phyloP scores from a whole-genome alignment of 768 basidiomycete genomes.

The Filobasidium wieringae region DNA sequence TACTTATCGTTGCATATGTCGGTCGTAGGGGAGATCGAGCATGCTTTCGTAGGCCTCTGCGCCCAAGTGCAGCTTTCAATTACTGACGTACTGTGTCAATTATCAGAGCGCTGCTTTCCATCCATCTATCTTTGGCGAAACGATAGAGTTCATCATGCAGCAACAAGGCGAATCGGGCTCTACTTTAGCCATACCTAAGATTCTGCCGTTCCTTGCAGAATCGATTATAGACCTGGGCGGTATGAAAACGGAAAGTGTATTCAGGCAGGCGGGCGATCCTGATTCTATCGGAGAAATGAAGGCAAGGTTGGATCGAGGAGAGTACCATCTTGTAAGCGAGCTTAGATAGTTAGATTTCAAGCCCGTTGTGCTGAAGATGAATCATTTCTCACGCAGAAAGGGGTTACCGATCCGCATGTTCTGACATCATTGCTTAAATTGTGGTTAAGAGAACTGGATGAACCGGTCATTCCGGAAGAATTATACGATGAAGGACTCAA shows the following conservation, averaged over 20 bases:
- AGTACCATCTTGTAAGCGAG: constrained; percentile 62
- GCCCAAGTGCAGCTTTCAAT: neutral
- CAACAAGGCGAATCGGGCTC: constrained; percentile 80
- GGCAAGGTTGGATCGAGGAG: constrained; percentile 76
- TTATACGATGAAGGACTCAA: constrained; percentile 80
- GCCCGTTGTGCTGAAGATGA: neutral
- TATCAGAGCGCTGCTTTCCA: constrained; percentile 79
- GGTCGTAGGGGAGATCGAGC: constrained; percentile 67
- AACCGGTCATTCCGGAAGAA: constrained; percentile 82
- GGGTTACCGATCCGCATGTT: constrained; percentile 80
- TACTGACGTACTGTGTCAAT: neutral
- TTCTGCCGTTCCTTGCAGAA: constrained; percentile 84
- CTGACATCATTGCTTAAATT: constrained; percentile 81
- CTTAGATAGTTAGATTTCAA: neutral
- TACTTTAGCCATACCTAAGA: constrained; percentile 71
- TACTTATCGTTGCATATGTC: neutral
- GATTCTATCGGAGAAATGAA: constrained; percentile 81
- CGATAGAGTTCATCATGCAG: constrained; percentile 67
- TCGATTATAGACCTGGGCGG: constrained; percentile 83
- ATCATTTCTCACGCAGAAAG: constrained; percentile 21
- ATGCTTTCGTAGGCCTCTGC: constrained; percentile 56
- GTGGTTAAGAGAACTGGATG: constrained; percentile 82
- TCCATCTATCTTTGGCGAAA: constrained; percentile 86
- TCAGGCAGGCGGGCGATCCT: constrained; percentile 79
- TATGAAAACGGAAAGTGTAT: constrained; percentile 74